Base-by-base conservation (phyloP, 306 rosid species). In the Dalbergia cochinchinensis region DNA sequence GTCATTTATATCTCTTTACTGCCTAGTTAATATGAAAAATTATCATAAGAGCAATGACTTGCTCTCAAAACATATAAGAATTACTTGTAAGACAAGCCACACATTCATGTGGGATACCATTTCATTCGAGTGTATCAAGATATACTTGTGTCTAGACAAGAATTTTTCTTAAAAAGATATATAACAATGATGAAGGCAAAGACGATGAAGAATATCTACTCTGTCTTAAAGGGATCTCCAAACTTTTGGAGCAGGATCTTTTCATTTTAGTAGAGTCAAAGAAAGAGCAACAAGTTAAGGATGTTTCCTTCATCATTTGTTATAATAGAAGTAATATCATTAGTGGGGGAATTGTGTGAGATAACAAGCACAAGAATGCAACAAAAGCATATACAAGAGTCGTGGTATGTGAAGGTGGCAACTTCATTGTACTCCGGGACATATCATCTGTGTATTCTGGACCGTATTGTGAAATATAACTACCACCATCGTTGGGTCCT, bases 381-480 rank as follows among this genome's bases (percentile, higher is more conserved):
- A 82, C 4, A 18, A 61, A 51, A 45, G 57, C 54, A 35, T 47
- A 74, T 2, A 79, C 14, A 42, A 74, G 53, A 66, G n/a, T 13
- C 8, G 63, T 34, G 7, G 10, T 13, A 55, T 0, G 44, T 1
- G 82, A 69, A 48, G 67, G 68, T 15, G 55, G 53, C 37, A 45
- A 44, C 72, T 3, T 15, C 72, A 73, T 74, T 34, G 76, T 11
- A 42, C 22, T 69, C 5, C 1, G 19, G 4, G 88, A 79, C 88
- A 82, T 85, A 9, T 85, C 88, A 20, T 82, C 88, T 0, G 86
- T 78, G 79, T 74, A 85, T 4, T 82, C 82, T 16, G 64, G 73
- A 26, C 86, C 88, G 0, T 18, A 42, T 54, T 35, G 69, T 55
- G 88, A 12, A 12, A 82, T 16, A 39, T 54, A 80, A 63, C 47